Conservation (phyloP, 73 alveolate genomes). For the Paramecium sonneborni region DNA sequence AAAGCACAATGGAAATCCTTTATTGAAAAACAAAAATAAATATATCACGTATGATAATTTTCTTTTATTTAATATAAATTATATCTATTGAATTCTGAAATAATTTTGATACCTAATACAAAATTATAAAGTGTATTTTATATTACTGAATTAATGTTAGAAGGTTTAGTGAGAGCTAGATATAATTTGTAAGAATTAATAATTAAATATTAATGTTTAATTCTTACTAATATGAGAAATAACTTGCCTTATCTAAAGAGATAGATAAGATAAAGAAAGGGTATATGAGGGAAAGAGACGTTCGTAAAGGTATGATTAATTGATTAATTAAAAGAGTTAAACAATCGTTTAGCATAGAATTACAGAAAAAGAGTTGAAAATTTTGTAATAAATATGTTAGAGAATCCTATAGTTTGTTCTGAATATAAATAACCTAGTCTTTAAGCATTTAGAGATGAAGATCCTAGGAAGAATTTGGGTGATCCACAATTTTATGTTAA, state of each 20-base stretch:
- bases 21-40: neutral
- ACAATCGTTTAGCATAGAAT: slow-evolving; percentile 43
- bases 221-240: slow-evolving; percentile 12
- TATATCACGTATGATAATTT: neutral
- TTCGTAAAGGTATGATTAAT: neutral
- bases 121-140: too few species aligned
- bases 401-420: slow-evolving; percentile 54
- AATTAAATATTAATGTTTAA: slow-evolving; percentile 72
- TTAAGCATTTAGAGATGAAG: slow-evolving; percentile 49
- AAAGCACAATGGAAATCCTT: neutral
- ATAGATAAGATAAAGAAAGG: slow-evolving; percentile 28
- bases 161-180: neutral
- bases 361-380: slow-evolving; percentile 63
- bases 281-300: slow-evolving; percentile 21
- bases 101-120: neutral
- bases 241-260: slow-evolving; percentile 17
- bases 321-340: neutral
- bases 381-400: slow-evolving; percentile 62
- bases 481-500: slow-evolving; percentile 65
- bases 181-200: slow-evolving; percentile 95
- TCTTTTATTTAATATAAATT: neutral
- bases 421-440: slow-evolving; percentile 51
- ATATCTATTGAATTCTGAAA: neutral
- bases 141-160: neutral
- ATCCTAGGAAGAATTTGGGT: slow-evolving; percentile 49